A percentile compares a stretch with the other conserved stretches of the same genome.
Conservation (phyloP, 2,329 filamentous ascomycete genomes). For the Seiridium cupressi region DNA sequence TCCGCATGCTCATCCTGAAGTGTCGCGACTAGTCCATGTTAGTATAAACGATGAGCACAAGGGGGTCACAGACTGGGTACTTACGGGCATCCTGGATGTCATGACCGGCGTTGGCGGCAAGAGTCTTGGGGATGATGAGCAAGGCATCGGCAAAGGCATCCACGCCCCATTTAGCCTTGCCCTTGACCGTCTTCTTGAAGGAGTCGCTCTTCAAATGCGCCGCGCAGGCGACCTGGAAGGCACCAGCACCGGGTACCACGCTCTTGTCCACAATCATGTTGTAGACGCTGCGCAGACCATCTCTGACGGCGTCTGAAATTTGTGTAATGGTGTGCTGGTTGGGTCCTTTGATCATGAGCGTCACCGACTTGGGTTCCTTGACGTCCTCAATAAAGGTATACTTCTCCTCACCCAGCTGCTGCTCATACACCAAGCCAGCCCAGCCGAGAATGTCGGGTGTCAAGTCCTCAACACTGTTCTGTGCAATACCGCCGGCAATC, state of each 20-base stretch:
- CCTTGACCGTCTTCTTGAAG: conserved; percentile 89
- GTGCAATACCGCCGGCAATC: conserved; percentile 83
- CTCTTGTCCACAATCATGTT: conserved; percentile 99
- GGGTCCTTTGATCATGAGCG: conserved; percentile 94
- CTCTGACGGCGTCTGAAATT: conserved; percentile 92
- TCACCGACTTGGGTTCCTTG: conserved; percentile 97
- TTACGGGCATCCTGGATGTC: conserved; percentile 93
- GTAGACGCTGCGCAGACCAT: conserved; percentile 94
- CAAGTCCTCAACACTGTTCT: conserved; percentile 96
- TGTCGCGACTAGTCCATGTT: conserved; percentile 63
- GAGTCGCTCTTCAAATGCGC: conserved; percentile 82
- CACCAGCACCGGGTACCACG: conserved; percentile 90
- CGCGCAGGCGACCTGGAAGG: conserved; percentile 93
- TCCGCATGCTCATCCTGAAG: conserved; percentile 84
- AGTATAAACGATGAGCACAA: not conserved
- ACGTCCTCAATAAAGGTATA: conserved; percentile 99
- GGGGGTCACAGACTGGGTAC: conserved; percentile 33
- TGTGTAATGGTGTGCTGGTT: conserved; percentile 96
- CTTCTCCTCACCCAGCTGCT: conserved; percentile 97
- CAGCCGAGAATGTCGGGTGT: conserved; percentile 86
- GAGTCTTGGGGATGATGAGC: conserved; percentile 93
- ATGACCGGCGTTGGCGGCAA: conserved; percentile 93
- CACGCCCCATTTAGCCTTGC: conserved; percentile 96
- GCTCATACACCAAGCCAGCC: conserved; percentile 96
- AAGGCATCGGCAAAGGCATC: conserved; percentile 93